Evolutionary conservation across 2,329 filamentous ascomycete genomes (phyloP).

Genomic region (Nemania bipapillata): DNA sequence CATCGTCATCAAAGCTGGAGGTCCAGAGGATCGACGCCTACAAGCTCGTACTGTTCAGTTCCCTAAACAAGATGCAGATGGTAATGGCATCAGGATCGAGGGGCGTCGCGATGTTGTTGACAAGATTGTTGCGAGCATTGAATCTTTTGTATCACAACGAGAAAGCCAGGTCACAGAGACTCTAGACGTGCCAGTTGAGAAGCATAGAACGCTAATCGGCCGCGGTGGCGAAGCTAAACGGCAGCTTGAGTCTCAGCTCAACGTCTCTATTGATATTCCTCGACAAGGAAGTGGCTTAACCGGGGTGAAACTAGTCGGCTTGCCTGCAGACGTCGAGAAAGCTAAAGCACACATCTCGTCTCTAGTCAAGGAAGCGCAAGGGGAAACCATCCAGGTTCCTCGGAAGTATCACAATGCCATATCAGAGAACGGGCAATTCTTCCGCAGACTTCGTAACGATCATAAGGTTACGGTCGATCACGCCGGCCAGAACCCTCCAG

Average conservation of each 20-base stretch:
- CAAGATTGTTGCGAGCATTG: slow-evolving; percentile 84
- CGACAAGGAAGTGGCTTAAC: slow-evolving; percentile 86
- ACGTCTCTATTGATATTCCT: slow-evolving; percentile 87
- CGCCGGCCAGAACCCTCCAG: slow-evolving; percentile 78
- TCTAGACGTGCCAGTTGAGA: slow-evolving; percentile 85
- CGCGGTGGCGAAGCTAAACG: slow-evolving; percentile 89
- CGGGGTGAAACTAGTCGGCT: slow-evolving; percentile 85
- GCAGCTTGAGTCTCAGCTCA: slow-evolving; percentile 85
- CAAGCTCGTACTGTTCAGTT: slow-evolving; percentile 93
- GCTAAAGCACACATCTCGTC: slow-evolving; percentile 86
- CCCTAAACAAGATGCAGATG: slow-evolving; percentile 85
- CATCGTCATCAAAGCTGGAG: slow-evolving; percentile 87
- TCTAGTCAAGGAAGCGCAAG: slow-evolving; percentile 85
- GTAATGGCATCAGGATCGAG: slow-evolving; percentile 86
- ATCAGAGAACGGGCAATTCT: slow-evolving; percentile 90
- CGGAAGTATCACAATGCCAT: slow-evolving; percentile 83
- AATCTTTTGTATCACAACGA: slow-evolving; percentile 82
- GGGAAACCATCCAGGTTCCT: slow-evolving; percentile 87
- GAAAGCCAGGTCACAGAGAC: slow-evolving; percentile 82
- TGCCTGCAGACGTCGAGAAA: slow-evolving; percentile 79
- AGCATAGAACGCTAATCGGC: slow-evolving; percentile 91
- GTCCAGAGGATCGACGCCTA: slow-evolving; percentile 84
- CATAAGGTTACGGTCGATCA: slow-evolving; percentile 92
- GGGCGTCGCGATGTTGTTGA: slow-evolving; percentile 85
- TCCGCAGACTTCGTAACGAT: slow-evolving; percentile 88